Base-by-base conservation (phyloP, 306 rosid species). In the Cicer yamashitae region DNA sequence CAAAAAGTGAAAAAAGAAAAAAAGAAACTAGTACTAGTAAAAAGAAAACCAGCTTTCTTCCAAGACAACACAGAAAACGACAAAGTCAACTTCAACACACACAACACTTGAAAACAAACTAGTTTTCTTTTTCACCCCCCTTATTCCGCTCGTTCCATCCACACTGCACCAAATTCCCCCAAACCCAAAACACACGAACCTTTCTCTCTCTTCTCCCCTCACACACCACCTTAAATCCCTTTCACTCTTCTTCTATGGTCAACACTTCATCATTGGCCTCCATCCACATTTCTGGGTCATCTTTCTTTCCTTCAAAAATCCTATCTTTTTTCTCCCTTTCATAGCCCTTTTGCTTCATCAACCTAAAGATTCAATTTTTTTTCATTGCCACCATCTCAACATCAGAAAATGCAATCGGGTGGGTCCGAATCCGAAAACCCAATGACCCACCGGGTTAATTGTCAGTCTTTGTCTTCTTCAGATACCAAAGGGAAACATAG, bases 401-500 rank as follows among this genome's bases (percentile, higher is more conserved):
- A 39, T 78, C 79, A 75, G 79, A 91, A 76, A 82, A 91, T 91
- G 93, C 86, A 84, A 84, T 87, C 92, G 53, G 77, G 77, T 86
- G 91, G 85, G 88, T 84, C 90, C 12, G 91, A 96, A 75, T 84
- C 96, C 39, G 85, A 74, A 7, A 86, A 80, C 73, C 91, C 93
- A 40, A 75, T 76, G 43, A 79, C 89, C 86, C 86, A 73, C 40
- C 84, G 96, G 91, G 86, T 87, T 76, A 98, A 84, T 65, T 85
- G 91, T 76, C 66, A 88, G 77, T 83, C 98, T 20, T 37, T 60
- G 13, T 66, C 70, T 38, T 67, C 89, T 38, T 64, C 88, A 17
- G 98, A 96, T 69, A 89, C 97, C 1, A 88, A 96, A 84, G 99
- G 99, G 77, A 96, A 89, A 80, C 99, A 96, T 73, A 87, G 98